Evolutionary conservation across 495 filamentous ascomycete species (phyloP), one percentile per base, ranked within the genome.

Genomic region (Daldinia caldariorum): DNA sequence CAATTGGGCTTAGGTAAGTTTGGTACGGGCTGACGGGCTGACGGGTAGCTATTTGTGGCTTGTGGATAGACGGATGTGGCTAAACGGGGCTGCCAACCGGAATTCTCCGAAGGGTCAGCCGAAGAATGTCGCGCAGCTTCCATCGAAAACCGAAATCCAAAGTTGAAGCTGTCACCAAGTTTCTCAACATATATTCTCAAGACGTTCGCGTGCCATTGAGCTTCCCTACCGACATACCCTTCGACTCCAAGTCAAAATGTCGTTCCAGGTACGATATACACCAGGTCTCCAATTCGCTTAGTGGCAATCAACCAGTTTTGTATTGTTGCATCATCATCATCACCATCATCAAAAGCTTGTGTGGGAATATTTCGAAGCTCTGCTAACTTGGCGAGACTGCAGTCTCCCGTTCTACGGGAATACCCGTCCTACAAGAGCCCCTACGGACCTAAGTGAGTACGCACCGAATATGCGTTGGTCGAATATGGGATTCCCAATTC

Each of bases 371-470:
- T 31, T 35, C 51, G 16, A 18, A 38, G 14, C 29, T 14, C 39
- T 43, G 68, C 73, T 77, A 76, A 73, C 54, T 66, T 54, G 38
- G 35, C 32, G 22, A 26, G 35, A 63, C 22, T 31, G 39, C 67
- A 84, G 82, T 78, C 80, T 66, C 74, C 76, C 61, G 49, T 74
- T 61, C 78, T 61, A 72, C 74, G 54, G 20, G 53, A 45, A 18
- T 76, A 68, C 70, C 76, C 78, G 14, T 47, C 73, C 62, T 84
- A 83, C 81, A 82, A 81, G 76, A 85, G 81, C 76, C 76, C 78
- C 43, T 83, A 82, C 63, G 83, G 82, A 75, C 83, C 83, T 18
- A 85, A 85, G 83, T 85, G 79, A 83, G 83, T 79, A 43, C 71
- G 16, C 43, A 22, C 56, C 43, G 50, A 71, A 8, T 16, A 22